Evolutionary conservation across 2,329 filamentous ascomycete genomes (phyloP).

Genomic region (Pseudocercospora fijiensis): DNA sequence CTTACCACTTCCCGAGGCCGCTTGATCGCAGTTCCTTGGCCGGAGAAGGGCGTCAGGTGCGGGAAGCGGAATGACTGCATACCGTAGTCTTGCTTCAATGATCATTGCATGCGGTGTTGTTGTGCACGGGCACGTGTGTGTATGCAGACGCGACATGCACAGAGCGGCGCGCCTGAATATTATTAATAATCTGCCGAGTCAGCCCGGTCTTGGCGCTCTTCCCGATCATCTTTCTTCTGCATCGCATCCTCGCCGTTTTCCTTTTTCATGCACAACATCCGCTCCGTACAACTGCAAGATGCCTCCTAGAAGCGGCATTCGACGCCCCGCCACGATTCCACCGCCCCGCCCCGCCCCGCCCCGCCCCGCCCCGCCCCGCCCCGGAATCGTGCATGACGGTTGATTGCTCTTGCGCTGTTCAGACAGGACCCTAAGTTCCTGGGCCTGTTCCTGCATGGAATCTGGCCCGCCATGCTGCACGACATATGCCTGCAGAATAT

Average conservation of each 20-base stretch:
- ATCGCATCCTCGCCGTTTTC: no score
- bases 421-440: not conserved
- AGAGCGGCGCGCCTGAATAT: not conserved
- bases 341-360: no score
- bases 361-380: no score
- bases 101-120: no score
- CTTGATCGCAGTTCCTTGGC: slow-evolving; percentile 67
- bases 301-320: not conserved
- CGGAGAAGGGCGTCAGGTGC: slow-evolving; percentile 67
- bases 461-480: not conserved
- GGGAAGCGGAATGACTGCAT: slow-evolving; percentile 59
- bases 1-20: slow-evolving; percentile 72
- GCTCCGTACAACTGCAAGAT: not conserved
- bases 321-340: no score
- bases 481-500: not conserved
- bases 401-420: not conserved
- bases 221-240: no score
- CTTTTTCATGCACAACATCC: no score
- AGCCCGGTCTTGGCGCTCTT: not conserved
- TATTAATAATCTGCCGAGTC: not conserved
- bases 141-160: not conserved
- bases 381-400: no score
- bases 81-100: not conserved
- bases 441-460: not conserved
- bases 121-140: slow-evolving; percentile 1